These are phyloP conservation scores for Coemansia guatemalensis DNA, from an alignment of 192 early-diverging fungal species.

Conservation along the genomic window DNA sequence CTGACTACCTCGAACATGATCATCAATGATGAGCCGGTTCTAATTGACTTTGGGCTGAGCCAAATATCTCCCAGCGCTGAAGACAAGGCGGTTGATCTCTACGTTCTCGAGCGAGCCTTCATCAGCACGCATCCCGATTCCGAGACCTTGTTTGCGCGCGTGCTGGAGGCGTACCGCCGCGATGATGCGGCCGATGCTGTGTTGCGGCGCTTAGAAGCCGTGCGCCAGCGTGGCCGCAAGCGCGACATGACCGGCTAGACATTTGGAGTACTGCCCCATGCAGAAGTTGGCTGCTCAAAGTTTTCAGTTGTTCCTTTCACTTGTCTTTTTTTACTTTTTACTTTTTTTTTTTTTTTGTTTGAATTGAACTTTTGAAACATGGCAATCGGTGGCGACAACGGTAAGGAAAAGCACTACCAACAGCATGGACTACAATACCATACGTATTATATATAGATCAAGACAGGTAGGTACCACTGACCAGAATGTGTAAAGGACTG, in stretches of 20 bases:
- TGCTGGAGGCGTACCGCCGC: slow-evolving; percentile 68
- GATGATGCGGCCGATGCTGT: slow-evolving; percentile 64
- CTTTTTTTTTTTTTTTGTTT: slow-evolving; percentile 1
- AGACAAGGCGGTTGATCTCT: slow-evolving; percentile 98
- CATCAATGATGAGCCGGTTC: slow-evolving; percentile 54
- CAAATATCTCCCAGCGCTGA: slow-evolving; percentile 80
- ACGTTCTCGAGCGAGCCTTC: slow-evolving; percentile 95
- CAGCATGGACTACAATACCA: not conserved
- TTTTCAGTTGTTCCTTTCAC: not conserved
- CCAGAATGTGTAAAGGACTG: not conserved
- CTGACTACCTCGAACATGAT: slow-evolving; percentile 96
- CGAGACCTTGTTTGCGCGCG: slow-evolving; percentile 70
- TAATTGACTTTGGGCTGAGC: slow-evolving; percentile 98
- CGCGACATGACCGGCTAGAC: slow-evolving; percentile 73
- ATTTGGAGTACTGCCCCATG: no score
- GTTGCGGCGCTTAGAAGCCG: slow-evolving; percentile 74
- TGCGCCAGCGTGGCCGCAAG: slow-evolving; percentile 79
- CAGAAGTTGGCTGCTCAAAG: not conserved
- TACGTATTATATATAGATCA: not conserved
- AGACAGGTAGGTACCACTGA: not conserved
- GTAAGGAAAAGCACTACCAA: not conserved
- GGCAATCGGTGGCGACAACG: slow-evolving; percentile 15
- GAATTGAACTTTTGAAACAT: slow-evolving; percentile 4
- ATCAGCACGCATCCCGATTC: slow-evolving; percentile 90
- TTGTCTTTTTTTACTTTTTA: not conserved